phyloP scores from a whole-genome alignment of 116 monocot species.

The Trichopus zeylanicus region DNA sequence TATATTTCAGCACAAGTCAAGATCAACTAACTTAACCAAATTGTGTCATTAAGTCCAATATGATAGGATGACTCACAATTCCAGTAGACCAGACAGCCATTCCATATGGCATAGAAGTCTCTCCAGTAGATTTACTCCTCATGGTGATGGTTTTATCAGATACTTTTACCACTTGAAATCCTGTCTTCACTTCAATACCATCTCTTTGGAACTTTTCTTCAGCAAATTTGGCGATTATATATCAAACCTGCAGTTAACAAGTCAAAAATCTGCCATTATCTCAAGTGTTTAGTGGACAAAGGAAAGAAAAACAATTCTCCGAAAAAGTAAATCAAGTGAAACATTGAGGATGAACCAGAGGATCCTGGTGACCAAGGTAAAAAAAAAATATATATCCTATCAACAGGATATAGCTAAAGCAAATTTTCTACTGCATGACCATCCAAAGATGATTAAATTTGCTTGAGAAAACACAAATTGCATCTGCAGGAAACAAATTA shows the following conservation, averaged over 20 bases:
- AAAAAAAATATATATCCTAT: not conserved
- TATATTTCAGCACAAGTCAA: not conserved
- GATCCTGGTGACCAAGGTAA: not conserved
- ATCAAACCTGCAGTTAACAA: constrained; percentile 42
- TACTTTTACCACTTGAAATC: constrained; percentile 51
- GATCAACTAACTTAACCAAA: constrained; percentile 48
- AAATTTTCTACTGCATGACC: not conserved
- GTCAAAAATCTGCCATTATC: not conserved
- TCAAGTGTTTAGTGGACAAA: not conserved
- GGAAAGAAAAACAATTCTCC: not conserved
- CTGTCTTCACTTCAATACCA: constrained; percentile 70
- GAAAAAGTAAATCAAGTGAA: not conserved
- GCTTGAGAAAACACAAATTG: no score
- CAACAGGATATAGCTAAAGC: no score
- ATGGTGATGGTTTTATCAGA: constrained; percentile 49
- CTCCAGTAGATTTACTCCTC: constrained; percentile 23
- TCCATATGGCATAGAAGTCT: constrained; percentile 51
- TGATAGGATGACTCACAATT: constrained; percentile 54
- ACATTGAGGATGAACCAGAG: not conserved
- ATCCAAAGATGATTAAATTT: not conserved
- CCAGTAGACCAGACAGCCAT: constrained; percentile 88
- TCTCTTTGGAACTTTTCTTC: constrained; percentile 64
- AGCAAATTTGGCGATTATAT: constrained; percentile 53
- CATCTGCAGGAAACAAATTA: no score
- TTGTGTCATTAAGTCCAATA: constrained; percentile 61